phyloP scores from a whole-genome alignment of 1,139 yeast genomes.

The Yamadazyma diospyri region DNA sequence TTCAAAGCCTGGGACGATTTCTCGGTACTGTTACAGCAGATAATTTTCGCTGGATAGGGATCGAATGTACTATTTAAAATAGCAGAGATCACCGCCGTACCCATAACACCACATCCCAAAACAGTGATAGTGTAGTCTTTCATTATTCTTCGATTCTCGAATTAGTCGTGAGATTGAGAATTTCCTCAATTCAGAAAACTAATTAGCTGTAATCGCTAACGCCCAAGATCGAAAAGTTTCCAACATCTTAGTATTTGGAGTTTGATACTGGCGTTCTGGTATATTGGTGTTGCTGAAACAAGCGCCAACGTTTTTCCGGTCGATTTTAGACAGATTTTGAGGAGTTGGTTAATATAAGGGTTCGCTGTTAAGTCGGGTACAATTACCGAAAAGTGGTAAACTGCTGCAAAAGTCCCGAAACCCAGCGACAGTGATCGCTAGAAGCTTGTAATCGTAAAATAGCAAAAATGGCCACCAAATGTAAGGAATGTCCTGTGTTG shows the following conservation, averaged over 20 bases:
- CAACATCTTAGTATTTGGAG: too few species aligned
- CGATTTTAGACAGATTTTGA: too few species aligned
- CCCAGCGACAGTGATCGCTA: too few species aligned
- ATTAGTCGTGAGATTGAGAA: background rate
- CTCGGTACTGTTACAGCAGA: slow-evolving; percentile 69
- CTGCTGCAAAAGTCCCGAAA: too few species aligned
- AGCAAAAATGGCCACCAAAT: slow-evolving; percentile 8
- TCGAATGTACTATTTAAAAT: slow-evolving; percentile 47
- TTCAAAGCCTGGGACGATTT: slow-evolving; percentile 45
- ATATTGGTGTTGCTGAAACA: too few species aligned
- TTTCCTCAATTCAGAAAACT: slow-evolving; percentile 3
- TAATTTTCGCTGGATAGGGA: slow-evolving; percentile 67
- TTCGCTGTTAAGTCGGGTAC: background rate
- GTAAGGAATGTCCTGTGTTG: slow-evolving; percentile 52
- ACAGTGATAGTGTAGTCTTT: slow-evolving; percentile 66
- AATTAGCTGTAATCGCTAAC: too few species aligned
- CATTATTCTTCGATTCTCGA: slow-evolving; percentile 17
- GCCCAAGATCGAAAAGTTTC: too few species aligned
- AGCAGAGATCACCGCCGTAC: slow-evolving; percentile 90
- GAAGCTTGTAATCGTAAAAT: too few species aligned
- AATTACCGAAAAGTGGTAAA: too few species aligned
- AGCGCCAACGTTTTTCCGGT: too few species aligned
- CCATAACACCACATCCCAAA: slow-evolving; percentile 95
- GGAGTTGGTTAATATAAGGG: too few species aligned
- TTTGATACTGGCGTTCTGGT: too few species aligned